Conservation (phyloP, 257 asterid species). For the Schizonepeta tenuifolia region DNA sequence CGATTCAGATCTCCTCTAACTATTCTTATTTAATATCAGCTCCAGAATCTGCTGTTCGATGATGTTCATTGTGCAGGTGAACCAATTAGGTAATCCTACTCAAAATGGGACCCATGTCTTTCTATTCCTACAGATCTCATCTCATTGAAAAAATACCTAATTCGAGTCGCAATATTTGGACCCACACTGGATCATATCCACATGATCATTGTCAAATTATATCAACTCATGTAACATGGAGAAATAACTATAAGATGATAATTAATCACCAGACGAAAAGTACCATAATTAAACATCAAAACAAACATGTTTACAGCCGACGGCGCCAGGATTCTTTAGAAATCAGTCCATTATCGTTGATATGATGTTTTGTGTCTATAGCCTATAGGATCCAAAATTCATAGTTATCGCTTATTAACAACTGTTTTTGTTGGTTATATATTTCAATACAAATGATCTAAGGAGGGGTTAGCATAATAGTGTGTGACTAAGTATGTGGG, state of each 20-base stretch:
- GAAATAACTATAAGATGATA: constrained; percentile 12
- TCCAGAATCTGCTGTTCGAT: constrained; percentile 32
- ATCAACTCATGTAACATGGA: constrained; percentile 9
- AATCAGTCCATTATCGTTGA: background rate
- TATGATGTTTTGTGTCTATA: background rate
- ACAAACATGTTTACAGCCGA: constrained; percentile 8
- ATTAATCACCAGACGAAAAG: background rate
- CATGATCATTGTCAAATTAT: constrained; percentile 29
- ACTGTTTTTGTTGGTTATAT: background rate
- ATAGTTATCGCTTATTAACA: background rate
- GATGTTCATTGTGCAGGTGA: constrained; percentile 41
- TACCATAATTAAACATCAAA: background rate
- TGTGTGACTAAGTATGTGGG: too few relatives aligned
- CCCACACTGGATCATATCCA: constrained; percentile 31
- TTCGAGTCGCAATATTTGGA: constrained; percentile 28
- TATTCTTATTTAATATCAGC: constrained; percentile 38
- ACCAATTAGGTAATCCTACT: constrained; percentile 46
- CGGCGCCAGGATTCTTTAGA: constrained; percentile 13
- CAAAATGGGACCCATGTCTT: constrained; percentile 43
- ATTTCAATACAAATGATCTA: background rate
- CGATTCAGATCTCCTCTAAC: constrained; percentile 36
- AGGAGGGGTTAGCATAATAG: background rate
- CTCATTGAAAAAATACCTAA: background rate
- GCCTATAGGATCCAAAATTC: background rate
- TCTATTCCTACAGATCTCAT: constrained; percentile 23